phyloP scores from a whole-genome alignment of 1,139 yeast genomes.

The Wickerhamiella infanticola region DNA sequence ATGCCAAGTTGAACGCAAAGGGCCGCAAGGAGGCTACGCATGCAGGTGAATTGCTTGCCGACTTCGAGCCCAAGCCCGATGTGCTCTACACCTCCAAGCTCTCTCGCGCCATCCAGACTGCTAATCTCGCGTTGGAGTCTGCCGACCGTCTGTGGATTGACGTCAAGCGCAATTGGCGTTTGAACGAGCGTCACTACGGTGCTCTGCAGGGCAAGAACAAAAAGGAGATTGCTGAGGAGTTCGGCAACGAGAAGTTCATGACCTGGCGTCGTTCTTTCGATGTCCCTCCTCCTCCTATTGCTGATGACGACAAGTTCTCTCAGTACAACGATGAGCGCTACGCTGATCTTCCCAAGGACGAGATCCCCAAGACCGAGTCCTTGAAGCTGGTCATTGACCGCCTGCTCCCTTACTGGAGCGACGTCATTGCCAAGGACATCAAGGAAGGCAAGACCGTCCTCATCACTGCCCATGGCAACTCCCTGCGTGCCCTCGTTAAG shows the following conservation, averaged over 20 bases:
- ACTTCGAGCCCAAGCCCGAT: constrained; percentile 70
- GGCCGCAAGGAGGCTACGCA: constrained; percentile 85
- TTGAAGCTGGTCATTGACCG: constrained; percentile 91
- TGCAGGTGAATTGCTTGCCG: constrained; percentile 88
- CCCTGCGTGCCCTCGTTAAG: constrained; percentile 92
- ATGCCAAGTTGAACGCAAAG: constrained; percentile 66
- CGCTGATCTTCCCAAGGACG: constrained; percentile 65
- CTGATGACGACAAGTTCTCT: constrained; percentile 62
- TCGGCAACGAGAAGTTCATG: constrained; percentile 89
- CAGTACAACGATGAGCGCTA: constrained; percentile 81
- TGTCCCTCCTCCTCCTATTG: constrained; percentile 88
- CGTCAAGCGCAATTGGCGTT: constrained; percentile 92
- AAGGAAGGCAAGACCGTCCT: constrained; percentile 78
- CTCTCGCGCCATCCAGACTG: constrained; percentile 95
- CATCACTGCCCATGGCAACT: constrained; percentile 97
- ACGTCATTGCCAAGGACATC: constrained; percentile 74
- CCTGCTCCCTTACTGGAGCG: constrained; percentile 96
- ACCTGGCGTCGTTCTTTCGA: constrained; percentile 97
- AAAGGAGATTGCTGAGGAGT: constrained; percentile 77
- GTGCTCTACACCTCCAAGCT: constrained; percentile 82
- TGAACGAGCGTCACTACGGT: constrained; percentile 98
- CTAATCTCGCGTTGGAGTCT: constrained; percentile 79
- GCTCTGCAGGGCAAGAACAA: constrained; percentile 97
- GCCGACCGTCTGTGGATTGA: constrained; percentile 89
- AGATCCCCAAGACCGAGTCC: constrained; percentile 88